Evolutionary conservation across 352 stramenopile genomes (phyloP).

Genomic region (Pythium folliculosum): DNA sequence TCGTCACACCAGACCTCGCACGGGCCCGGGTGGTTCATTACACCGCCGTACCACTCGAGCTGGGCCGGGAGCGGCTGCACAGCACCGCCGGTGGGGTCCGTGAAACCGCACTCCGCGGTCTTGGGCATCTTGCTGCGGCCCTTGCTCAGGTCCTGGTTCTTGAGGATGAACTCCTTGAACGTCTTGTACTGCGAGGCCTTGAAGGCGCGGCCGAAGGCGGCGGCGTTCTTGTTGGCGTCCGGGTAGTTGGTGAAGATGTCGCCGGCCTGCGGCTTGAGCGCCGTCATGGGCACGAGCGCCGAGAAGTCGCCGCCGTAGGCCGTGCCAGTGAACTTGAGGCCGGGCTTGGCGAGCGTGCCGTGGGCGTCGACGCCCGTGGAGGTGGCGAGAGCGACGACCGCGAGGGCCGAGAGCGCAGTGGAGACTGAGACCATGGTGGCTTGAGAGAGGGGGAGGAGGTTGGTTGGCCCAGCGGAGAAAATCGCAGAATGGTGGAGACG

Average conservation of each 20-base stretch:
- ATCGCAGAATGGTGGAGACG: not conserved
- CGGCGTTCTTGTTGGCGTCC: not conserved
- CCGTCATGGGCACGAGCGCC: not conserved
- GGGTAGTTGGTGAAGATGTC: not conserved
- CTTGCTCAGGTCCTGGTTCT: slow-evolving; percentile 35
- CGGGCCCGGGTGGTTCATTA: slow-evolving; percentile 38
- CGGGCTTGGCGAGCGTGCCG: slow-evolving; percentile 10
- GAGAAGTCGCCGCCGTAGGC: slow-evolving; percentile 6
- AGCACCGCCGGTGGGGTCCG: slow-evolving; percentile 33
- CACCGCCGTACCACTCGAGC: slow-evolving; percentile 44
- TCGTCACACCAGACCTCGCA: slow-evolving; percentile 50
- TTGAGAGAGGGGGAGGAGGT: not conserved
- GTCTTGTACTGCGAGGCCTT: slow-evolving; percentile 47
- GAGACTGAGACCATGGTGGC: slow-evolving; percentile 6
- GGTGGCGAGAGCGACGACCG: not conserved
- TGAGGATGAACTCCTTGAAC: slow-evolving; percentile 41
- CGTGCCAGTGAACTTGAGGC: not conserved
- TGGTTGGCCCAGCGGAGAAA: not conserved
- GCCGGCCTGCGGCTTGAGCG: not conserved
- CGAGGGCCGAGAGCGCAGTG: slow-evolving; percentile 8
- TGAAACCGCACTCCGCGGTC: slow-evolving; percentile 42
- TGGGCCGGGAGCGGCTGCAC: slow-evolving; percentile 32
- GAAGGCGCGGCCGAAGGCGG: slow-evolving; percentile 20
- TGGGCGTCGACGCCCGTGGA: slow-evolving; percentile 2
- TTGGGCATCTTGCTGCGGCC: slow-evolving; percentile 20